Evolutionary conservation across 2,329 filamentous ascomycete species (phyloP), one percentile per base, ranked within the genome.

Genomic region (Escovopsis weberi): DNA sequence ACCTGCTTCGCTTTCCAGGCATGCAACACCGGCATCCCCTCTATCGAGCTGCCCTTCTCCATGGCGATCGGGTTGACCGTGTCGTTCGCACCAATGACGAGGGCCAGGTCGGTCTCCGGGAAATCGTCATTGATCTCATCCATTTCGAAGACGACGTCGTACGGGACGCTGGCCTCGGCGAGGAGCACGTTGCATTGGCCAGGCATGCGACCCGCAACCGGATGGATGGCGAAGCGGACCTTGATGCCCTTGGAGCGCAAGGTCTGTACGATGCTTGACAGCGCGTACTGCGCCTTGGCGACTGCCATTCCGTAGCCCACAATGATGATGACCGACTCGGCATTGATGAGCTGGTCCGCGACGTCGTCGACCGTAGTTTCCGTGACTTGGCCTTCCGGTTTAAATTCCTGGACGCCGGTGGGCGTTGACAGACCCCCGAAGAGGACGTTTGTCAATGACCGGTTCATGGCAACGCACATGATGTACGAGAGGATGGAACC

Each of bases 91-190:
- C 87, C 87, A 54, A 94, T 94, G 0, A 94, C 86, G 4, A 94
- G 74, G 0, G 85, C 87, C 9, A 94, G 69, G 53, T 94, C 87
- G 0, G 87, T 93, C 26, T 91, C 82, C 6, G 70, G 62, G 59
- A 94, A 94, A 54, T 94, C 86, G 48, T 93, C 86, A 59, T 94
- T 94, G 64, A 94, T 93, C 66, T 94, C 87, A 52, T 94, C 87
- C 86, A 94, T 94, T 63, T 94, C 86, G 38, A 93, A 71, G 26
- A 94, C 86, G 43, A 94, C 89, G 53, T 94, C 87, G 54, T 94
- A 94, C 3, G 85, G 85, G 28, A 94, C 87, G 32, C 75, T 81
- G 1, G 87, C 87, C 60, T 94, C 87, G 0, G 87, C 87, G 12
- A 94, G 75, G 2, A 94, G 69, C 4, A 94, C 86, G 55, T 94